Base-by-base conservation (phyloP, 768 basidiomycete genomes). In the Lyophyllum semitale region DNA sequence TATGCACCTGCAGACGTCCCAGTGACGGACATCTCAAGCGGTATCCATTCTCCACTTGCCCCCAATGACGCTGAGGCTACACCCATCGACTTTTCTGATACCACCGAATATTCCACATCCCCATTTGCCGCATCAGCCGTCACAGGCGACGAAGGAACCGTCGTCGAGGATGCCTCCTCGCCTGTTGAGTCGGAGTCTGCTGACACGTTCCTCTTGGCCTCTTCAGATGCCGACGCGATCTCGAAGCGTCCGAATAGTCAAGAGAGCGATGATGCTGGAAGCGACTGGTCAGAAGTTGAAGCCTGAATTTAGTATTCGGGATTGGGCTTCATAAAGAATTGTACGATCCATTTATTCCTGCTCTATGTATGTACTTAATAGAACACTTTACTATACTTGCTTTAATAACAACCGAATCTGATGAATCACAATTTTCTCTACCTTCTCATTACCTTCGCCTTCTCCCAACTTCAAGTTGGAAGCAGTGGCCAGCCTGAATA, bases 221-320 rank as follows among this genome's bases (percentile, higher is more conserved):
- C 66, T n/a, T 44, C 54, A 29, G 22, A 53, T 8, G 17, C 42
- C n/a, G 40, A 45, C 15, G 12, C 35, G 9, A 33, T 26, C 18
- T 48, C 54, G 22, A 60, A 53, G 43, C 53, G 54, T n/a, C 51
- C 54, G 11, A 47, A 46, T 42, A 26, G 43, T 17, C 59, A 61
- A 15, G 65, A 62, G 15, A 54, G 40, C 18, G 63, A 57, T 38
- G 68, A 68, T 25, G 71, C 69, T 32, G 70, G 62, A 5, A 75
- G 73, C 49, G 77, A 76, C 54, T 78, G 77, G 77, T 73, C 71
- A 3, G 75, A 77, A 45, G 65, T 78, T 30, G 76, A 77, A 17
- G 76, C 69, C 17, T 74, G 50, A 60, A 41, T 18, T 32, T 44
- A 11, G 27, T 4, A 37, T 49, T 49, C 2, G 35, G 8, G 35